Evolutionary conservation across 768 basidiomycete genomes (phyloP).

Genomic region (Coprinopsis cinerea): DNA sequence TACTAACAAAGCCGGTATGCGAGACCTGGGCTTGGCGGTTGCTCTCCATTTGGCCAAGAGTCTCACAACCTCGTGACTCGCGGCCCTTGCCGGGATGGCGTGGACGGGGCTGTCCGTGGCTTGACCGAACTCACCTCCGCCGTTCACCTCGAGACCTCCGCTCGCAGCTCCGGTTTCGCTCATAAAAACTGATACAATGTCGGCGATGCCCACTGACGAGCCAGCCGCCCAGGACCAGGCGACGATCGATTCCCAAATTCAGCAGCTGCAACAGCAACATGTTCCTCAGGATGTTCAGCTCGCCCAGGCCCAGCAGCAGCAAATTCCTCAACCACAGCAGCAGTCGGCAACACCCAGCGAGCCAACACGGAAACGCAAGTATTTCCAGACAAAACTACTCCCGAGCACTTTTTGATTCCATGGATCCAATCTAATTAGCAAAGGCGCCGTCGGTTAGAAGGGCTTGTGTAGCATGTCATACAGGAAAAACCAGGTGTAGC

Average conservation of each 20-base stretch:
- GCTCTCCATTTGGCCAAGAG: not conserved
- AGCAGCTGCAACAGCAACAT: constrained; percentile 41
- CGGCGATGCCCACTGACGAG: constrained; percentile 70
- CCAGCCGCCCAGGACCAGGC: constrained; percentile 48
- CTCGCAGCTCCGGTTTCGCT: too few species aligned
- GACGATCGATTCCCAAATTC: constrained; percentile 58
- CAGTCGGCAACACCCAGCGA: constrained; percentile 20
- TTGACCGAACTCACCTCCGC: constrained; percentile 16
- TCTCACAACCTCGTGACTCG: constrained; percentile 5
- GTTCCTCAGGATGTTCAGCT: constrained; percentile 16
- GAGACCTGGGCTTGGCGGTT: too few species aligned
- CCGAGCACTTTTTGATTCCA: constrained; percentile 15
- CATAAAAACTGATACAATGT: constrained; percentile 52
- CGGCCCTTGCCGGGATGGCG: constrained; percentile 8
- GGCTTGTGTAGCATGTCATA: constrained; percentile 76
- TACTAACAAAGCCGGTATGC: not conserved
- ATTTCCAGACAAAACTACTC: constrained; percentile 11
- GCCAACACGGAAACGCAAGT: constrained; percentile 62
- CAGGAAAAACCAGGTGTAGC: constrained; percentile 79
- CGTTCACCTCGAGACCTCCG: constrained; percentile 19
- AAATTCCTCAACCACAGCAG: constrained; percentile 20
- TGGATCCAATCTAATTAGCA: constrained; percentile 34
- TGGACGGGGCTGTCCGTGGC: constrained; percentile 18
- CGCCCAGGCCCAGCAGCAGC: constrained; percentile 21
- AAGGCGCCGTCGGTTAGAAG: constrained; percentile 79